These are phyloP conservation scores for Pleurotus tuoliensis DNA, from an alignment of 768 basidiomycete genomes.

Conservation along the genomic window DNA sequence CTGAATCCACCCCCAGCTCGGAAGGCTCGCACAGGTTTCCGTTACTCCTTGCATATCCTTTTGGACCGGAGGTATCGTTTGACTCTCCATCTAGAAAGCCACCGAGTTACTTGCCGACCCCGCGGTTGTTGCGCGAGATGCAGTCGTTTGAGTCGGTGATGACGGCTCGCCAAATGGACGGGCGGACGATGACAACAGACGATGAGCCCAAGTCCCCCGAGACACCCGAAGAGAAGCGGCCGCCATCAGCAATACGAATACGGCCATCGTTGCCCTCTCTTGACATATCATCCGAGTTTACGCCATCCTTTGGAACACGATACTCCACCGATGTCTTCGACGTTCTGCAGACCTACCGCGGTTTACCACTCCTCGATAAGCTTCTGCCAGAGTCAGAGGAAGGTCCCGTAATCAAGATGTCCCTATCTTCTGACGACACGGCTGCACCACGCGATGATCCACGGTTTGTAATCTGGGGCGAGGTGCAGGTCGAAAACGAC, in stretches of 20 bases:
- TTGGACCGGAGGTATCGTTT: slow-evolving; percentile 60
- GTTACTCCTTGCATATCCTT: slow-evolving; percentile 47
- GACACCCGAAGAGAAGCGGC: slow-evolving; percentile 14
- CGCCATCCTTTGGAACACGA: slow-evolving; percentile 45
- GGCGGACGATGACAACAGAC: slow-evolving; percentile 3
- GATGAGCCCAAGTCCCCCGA: not conserved
- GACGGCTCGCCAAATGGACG: slow-evolving; percentile 60
- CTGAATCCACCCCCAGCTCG: slow-evolving; percentile 12
- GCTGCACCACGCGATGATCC: slow-evolving; percentile 83
- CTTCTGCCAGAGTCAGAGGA: slow-evolving; percentile 51
- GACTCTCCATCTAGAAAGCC: slow-evolving; percentile 52
- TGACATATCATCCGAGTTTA: slow-evolving; percentile 13
- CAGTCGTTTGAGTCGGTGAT: slow-evolving; percentile 83
- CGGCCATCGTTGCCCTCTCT: slow-evolving; percentile 5
- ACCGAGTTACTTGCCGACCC: slow-evolving; percentile 36
- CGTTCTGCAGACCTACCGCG: slow-evolving; percentile 74
- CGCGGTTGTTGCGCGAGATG: slow-evolving; percentile 72
- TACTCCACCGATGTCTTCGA: slow-evolving; percentile 79
- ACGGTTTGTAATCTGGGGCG: slow-evolving; percentile 90
- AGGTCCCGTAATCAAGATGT: slow-evolving; percentile 71
- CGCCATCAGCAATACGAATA: slow-evolving; percentile 24
- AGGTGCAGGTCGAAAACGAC: slow-evolving; percentile 34
- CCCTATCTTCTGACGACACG: slow-evolving; percentile 59
- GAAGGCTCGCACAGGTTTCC: slow-evolving; percentile 17
- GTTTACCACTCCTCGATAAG: slow-evolving; percentile 69